phyloP scores from a whole-genome alignment of 768 basidiomycete species.

The Suillus subluteus region DNA sequence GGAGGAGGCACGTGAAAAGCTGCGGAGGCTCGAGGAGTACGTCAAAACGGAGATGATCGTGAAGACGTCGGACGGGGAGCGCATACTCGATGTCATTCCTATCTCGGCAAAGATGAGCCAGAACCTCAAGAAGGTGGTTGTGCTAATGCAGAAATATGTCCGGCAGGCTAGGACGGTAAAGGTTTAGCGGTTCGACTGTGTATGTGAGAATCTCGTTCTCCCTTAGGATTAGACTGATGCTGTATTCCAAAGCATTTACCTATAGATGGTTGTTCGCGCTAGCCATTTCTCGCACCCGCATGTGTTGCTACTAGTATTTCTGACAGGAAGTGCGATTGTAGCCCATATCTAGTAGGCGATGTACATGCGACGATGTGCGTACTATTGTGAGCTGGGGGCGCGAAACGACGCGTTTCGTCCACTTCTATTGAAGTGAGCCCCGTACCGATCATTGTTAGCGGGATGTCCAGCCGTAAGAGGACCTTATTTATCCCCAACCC shows the following conservation, averaged over 20 bases:
- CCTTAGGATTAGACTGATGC: not conserved
- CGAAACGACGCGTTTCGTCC: not conserved
- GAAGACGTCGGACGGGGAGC: slow-evolving; percentile 27
- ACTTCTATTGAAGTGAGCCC: not conserved
- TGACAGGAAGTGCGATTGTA: not conserved
- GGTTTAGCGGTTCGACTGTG: not conserved
- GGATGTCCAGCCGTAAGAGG: slow-evolving; percentile 1
- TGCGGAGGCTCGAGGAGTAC: slow-evolving; percentile 57
- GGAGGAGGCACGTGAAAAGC: slow-evolving; percentile 57
- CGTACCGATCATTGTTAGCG: not conserved
- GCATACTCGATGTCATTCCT: slow-evolving; percentile 70
- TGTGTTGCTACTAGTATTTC: too few relatives aligned
- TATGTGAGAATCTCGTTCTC: not conserved
- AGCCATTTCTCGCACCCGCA: not conserved
- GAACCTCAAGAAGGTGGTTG: slow-evolving; percentile 74
- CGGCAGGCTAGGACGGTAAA: slow-evolving; percentile 42
- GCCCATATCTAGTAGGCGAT: not conserved
- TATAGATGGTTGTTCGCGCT: not conserved
- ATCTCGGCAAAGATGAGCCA: slow-evolving; percentile 85
- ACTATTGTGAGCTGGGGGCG: not conserved
- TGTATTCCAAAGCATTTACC: not conserved
- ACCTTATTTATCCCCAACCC: not conserved
- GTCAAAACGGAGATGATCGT: slow-evolving; percentile 50
- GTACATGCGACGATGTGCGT: not conserved
- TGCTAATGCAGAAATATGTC: slow-evolving; percentile 70